A percentile compares a stretch with the other conserved stretches of the same genome.
Conservation (phyloP, 305 asterid genomes). For the Fraxinus xanthoxyloides region DNA sequence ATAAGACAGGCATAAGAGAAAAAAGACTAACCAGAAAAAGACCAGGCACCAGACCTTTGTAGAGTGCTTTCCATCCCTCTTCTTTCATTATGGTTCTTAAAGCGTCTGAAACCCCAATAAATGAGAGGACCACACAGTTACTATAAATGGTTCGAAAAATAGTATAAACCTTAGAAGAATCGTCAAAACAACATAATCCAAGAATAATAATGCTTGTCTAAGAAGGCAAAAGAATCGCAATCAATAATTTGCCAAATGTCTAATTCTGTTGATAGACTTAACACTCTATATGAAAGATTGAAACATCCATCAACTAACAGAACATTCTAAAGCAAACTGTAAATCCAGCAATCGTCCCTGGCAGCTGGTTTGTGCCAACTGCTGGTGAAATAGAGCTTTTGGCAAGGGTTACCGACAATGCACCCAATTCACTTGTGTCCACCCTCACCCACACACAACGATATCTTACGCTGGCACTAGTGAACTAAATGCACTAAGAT, state of each 20-base stretch:
- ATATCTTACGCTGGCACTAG: neutral
- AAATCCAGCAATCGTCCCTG: neutral
- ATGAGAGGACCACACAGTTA: neutral
- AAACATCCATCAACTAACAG: slow-evolving; percentile 5
- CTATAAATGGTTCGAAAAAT: slow-evolving; percentile 7
- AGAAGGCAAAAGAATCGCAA: slow-evolving; percentile 3
- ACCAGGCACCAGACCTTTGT: slow-evolving; percentile 88
- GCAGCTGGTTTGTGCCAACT: neutral
- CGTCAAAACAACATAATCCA: neutral
- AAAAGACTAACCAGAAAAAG: slow-evolving; percentile 65
- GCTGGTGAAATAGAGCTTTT: slow-evolving; percentile 1
- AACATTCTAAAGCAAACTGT: neutral
- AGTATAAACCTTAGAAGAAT: neutral
- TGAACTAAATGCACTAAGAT: neutral
- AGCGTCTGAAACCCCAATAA: slow-evolving; percentile 63
- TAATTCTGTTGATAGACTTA: slow-evolving; percentile 8
- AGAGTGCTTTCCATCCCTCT: slow-evolving; percentile 94
- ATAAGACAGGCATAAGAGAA: slow-evolving; percentile 8
- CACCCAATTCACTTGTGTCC: neutral
- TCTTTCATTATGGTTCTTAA: slow-evolving; percentile 78
- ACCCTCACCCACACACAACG: neutral
- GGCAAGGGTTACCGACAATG: neutral
- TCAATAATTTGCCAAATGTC: slow-evolving; percentile 8
- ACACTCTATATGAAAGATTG: neutral
- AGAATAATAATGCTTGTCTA: slow-evolving; percentile 10